Base-by-base conservation (phyloP, 78 protist genomes). In the Mantamonas sphyraenae region DNA sequence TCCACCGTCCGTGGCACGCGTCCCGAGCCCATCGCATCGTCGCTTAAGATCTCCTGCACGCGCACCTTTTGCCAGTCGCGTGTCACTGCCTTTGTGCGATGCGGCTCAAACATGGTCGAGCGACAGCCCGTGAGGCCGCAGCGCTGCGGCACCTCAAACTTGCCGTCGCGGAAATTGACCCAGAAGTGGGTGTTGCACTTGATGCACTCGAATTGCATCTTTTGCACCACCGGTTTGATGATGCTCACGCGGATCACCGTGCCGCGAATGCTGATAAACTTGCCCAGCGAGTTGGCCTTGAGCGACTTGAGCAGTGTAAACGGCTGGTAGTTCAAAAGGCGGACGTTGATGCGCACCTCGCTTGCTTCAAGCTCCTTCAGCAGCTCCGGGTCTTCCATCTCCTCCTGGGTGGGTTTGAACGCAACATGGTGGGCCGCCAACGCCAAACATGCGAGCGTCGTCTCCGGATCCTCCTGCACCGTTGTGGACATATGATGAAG, bases 1-100 rank as follows among this genome's bases (percentile, higher is more conserved):
- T 94, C 97, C 7, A 88, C 35, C 19, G 85, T 79, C 33, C 95
- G 81, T 2, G 99, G 99, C 17, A 95, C 79, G 33, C 98, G 82
- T 10, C 97, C 95, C 8, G 71, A 57, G 10, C 87, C 87, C 17
- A n/a, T 0, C 17, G 26, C 28, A 39, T 69, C 76, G 26, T 75
- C 86, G 22, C 47, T 79, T 24, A 84, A 26, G 30, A 80, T 70
- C 65, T 93, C 98, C 64, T 95, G 95, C 34, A 90, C 31, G 3
- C 76, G 53, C 9, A 91, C 61, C 33, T 81, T 82, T 38, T 93
- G 97, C 95, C 93, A 90, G 71, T 93, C 97, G 0, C 57, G 19
- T 0, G 88, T 75, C 3, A 22, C 19, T 2, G 93, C 91, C 0
- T 76, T 34, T 0, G 38, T 30, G 30, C 84, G 66, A 40, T 60